Conservation (phyloP, 2,329 filamentous ascomycete species). For the Penicillium occitanis region DNA sequence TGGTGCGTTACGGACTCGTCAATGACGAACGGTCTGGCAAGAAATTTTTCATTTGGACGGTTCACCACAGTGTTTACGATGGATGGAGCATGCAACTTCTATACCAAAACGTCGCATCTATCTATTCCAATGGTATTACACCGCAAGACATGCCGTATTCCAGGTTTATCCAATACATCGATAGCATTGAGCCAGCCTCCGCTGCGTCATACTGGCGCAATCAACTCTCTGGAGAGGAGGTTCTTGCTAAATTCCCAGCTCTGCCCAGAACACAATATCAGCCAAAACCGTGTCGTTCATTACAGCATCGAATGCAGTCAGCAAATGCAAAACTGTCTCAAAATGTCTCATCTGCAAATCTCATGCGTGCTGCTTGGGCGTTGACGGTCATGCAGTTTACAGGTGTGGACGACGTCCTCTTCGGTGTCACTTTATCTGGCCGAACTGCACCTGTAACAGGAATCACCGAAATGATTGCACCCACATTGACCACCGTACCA, state of each 20-base stretch:
- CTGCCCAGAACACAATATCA: slow-evolving; percentile 50
- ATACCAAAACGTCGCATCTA: neutral
- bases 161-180: neutral
- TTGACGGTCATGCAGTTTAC: slow-evolving; percentile 36
- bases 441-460: slow-evolving; percentile 31
- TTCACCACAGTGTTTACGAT: slow-evolving; percentile 48
- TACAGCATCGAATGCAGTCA: neutral
- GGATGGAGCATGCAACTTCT: slow-evolving; percentile 30
- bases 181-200: neutral
- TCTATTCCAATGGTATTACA: neutral
- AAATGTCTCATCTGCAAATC: neutral
- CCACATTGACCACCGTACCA: slow-evolving; percentile 41
- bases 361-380: slow-evolving; percentile 38
- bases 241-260: slow-evolving; percentile 20
- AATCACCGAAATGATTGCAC: slow-evolving; percentile 35
- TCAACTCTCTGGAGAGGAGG: neutral
- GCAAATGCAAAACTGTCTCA: neutral
- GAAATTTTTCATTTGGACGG: slow-evolving; percentile 39
- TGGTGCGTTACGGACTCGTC: slow-evolving; percentile 21
- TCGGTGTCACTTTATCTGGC: slow-evolving; percentile 42
- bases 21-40: neutral
- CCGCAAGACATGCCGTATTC: neutral
- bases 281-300: slow-evolving; percentile 25
- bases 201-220: neutral
- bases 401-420: slow-evolving; percentile 38